Evolutionary conservation across 2,329 filamentous ascomycete species (phyloP).

Genomic region (Samsoniella hepiali): DNA sequence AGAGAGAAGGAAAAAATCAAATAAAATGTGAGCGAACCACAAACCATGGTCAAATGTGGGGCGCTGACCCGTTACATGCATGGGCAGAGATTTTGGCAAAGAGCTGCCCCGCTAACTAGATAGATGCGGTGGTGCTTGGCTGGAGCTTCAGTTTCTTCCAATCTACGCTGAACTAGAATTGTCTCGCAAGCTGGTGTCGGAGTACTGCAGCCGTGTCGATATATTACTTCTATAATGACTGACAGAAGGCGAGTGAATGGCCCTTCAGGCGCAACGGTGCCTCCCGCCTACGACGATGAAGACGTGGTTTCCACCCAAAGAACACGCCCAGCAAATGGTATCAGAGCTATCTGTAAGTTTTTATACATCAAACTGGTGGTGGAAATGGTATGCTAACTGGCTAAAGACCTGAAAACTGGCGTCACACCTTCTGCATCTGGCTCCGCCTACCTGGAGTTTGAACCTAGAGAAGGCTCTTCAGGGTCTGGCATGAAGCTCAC

Average conservation of each 20-base stretch:
- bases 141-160: not conserved
- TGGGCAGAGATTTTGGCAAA: slow-evolving; percentile 23
- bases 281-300: slow-evolving; percentile 65
- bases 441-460: slow-evolving; percentile 78
- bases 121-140: not conserved
- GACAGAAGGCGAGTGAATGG: slow-evolving; percentile 91
- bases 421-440: slow-evolving; percentile 91
- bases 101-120: slow-evolving; percentile 19
- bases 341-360: slow-evolving; percentile 57
- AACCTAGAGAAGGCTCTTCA: slow-evolving; percentile 44
- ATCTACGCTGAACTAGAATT: not conserved
- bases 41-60: slow-evolving; percentile 21
- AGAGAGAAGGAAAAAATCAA: slow-evolving; percentile 20
- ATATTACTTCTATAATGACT: slow-evolving; percentile 51
- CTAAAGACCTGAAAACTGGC: slow-evolving; percentile 81
- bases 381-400: slow-evolving; percentile 17
- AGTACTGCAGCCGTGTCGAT: not conserved
- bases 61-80: slow-evolving; percentile 16
- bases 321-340: slow-evolving; percentile 62
- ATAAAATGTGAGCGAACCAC: slow-evolving; percentile 22
- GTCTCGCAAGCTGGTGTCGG: not conserved
- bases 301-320: slow-evolving; percentile 45
- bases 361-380: not conserved
- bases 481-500: slow-evolving; percentile 80
- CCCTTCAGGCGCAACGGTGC: slow-evolving; percentile 70